These are phyloP conservation scores for Epichloe uncinata DNA, from an alignment of 2,329 filamentous ascomycete species.

Conservation along the genomic window DNA sequence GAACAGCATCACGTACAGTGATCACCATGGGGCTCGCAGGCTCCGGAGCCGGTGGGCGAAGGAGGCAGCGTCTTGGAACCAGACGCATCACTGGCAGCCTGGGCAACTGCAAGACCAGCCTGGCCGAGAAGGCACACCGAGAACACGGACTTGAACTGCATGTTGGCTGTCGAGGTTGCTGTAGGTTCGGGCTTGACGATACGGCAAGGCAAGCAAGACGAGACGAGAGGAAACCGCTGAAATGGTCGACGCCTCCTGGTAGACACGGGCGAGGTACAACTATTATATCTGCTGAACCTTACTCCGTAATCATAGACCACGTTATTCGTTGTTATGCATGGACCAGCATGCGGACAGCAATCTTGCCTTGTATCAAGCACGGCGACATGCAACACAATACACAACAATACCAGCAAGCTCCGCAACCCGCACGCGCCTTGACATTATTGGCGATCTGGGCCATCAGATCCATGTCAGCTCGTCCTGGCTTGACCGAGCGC, in stretches of 20 bases:
- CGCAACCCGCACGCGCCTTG: neutral
- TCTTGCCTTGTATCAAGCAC: neutral
- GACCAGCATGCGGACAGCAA: neutral
- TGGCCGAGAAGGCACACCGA: constrained; percentile 7
- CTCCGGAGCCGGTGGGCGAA: constrained; percentile 9
- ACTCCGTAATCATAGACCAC: neutral
- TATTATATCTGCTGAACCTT: no score
- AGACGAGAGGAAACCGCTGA: neutral
- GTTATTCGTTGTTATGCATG: neutral
- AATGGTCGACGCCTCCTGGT: accelerated
- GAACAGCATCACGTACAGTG: constrained; percentile 6
- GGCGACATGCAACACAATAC: neutral
- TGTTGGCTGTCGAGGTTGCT: neutral
- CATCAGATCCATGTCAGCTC: no score
- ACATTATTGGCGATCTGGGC: no score
- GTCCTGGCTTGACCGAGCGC: neutral
- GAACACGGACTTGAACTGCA: constrained; percentile 7
- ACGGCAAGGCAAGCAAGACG: neutral
- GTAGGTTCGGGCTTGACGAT: neutral
- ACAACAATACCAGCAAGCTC: neutral
- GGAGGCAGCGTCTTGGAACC: constrained; percentile 6
- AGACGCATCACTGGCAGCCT: neutral
- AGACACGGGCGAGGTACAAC: no score
- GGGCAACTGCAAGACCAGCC: constrained; percentile 4
- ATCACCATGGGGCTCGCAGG: constrained; percentile 8